Evolutionary conservation across 2,329 filamentous ascomycete genomes (phyloP), one percentile per base, ranked within the genome.

Genomic region (Clonostachys rhizophaga): DNA sequence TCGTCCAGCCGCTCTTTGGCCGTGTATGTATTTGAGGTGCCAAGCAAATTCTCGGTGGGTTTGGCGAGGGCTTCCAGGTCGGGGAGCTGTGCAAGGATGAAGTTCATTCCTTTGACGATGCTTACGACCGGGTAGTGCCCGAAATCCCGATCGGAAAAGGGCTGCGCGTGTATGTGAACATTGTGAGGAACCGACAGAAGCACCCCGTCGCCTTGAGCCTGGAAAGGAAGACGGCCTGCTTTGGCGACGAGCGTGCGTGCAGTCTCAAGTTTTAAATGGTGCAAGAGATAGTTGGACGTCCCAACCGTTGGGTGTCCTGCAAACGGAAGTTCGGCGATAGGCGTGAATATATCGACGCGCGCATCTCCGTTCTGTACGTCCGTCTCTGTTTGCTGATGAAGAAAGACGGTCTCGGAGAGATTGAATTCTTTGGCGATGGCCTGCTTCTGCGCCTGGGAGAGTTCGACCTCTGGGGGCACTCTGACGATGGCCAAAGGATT

Each of bases 31-130:
- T 30, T 30, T 30, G 24, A 3, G 2, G 24, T 30, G 24, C 24
- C 24, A 30, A 30, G 24, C 24, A 30, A 10, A 30, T 30, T 30
- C 24, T 30, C 24, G 24, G 24, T 30, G 24, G 24, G 24, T 9
- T 10, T 10, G 24, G 24, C 24, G 24, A 92, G 70, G 8, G 76
- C 72, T 33, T 81, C 79, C 10, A 89, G 63, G 46, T 72, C 75
- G 0, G 78, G 70, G 17, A 94, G 69, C 53, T 79, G 68, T 11
- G 87, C 70, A 30, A 89, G 75, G n/a, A 82, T 65, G 62, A 90
- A 91, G 1, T 79, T 80, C 83, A 91, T 86, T 42, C 87, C 88
- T 41, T 80, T 81, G 36, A 90, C 86, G 40, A 90, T 79, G 52
- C 78, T 83, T 47, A 82, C 73, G 16, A 79, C 58, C 14, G 77